Evolutionary conservation across 331 rosid species (phyloP).

Genomic region (Pyrus hybrid): DNA sequence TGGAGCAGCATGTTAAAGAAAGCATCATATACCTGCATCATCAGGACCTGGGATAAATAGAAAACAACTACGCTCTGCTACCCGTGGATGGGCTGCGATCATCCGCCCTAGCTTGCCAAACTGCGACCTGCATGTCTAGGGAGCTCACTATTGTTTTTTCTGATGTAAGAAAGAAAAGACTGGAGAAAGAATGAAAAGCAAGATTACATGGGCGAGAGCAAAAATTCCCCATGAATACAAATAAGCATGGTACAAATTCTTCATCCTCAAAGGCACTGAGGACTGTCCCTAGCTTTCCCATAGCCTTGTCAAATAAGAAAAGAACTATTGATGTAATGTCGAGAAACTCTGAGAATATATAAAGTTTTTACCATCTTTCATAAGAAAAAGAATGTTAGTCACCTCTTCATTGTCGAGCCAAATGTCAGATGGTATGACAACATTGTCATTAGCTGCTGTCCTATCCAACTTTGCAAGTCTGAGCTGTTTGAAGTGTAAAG

Average conservation of each 20-base stretch:
- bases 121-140: constrained; percentile 45
- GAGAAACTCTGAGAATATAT: constrained; percentile 5
- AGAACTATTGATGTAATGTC: constrained; percentile 27
- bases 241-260: constrained; percentile 76
- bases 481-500: constrained; percentile 50
- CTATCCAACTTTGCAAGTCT: constrained; percentile 68
- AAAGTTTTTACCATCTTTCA: not conserved
- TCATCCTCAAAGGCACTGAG: constrained; percentile 69
- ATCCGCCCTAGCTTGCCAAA: constrained; percentile 82
- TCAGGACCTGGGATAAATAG: constrained; percentile 96
- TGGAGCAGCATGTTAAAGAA: not conserved
- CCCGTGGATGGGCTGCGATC: constrained; percentile 68
- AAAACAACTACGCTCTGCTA: constrained; percentile 60
- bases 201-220: constrained; percentile 78
- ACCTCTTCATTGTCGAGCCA: constrained; percentile 96
- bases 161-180: constrained; percentile 9
- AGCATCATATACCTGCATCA: constrained; percentile 68
- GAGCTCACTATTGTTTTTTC: constrained; percentile 10
- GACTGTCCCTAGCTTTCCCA: constrained; percentile 66
- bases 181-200: constrained; percentile 61
- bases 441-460: constrained; percentile 75
- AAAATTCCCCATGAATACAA: constrained; percentile 97
- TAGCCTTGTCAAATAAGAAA: constrained; percentile 53
- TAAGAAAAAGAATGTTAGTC: constrained; percentile 6
- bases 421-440: constrained; percentile 75